These are phyloP conservation scores for Perilla frutescens DNA, from an alignment of 257 asterid species.

Conservation along the genomic window DNA sequence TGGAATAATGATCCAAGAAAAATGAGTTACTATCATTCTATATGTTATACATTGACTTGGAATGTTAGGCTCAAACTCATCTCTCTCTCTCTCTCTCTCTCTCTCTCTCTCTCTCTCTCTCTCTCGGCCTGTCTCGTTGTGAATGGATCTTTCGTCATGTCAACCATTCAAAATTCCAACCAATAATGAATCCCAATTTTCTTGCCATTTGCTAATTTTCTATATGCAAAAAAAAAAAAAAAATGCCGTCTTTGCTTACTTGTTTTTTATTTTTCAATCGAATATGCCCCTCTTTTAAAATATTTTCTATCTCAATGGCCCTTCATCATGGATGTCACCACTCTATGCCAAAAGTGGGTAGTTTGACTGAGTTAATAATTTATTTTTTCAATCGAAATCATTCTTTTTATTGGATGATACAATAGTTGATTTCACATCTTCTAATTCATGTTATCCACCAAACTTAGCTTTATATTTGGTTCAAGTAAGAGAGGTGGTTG, in stretches of 20 bases:
- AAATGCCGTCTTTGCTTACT: slow-evolving; percentile 44
- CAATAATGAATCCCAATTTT: slow-evolving; percentile 26
- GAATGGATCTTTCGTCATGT: slow-evolving; percentile 15
- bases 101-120: not conserved
- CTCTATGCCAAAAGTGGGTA: slow-evolving; percentile 29
- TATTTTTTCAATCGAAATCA: slow-evolving; percentile 14
- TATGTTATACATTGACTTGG: not conserved
- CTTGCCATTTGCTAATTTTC: slow-evolving; percentile 29
- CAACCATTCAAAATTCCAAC: slow-evolving; percentile 28
- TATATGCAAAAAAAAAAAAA: not conserved
- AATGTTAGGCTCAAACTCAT: slow-evolving; percentile 28
- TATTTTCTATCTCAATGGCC: not conserved
- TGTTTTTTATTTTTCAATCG: not conserved
- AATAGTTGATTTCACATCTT: slow-evolving; percentile 10
- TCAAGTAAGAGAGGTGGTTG: slow-evolving; percentile 36
- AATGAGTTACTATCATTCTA: not conserved
- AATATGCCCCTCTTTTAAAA: slow-evolving; percentile 11
- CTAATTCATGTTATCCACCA: slow-evolving; percentile 29
- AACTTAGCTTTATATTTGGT: slow-evolving; percentile 19
- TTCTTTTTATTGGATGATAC: not conserved
- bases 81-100: not conserved
- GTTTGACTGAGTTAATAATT: slow-evolving; percentile 3
- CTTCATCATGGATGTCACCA: slow-evolving; percentile 47
- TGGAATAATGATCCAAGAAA: not conserved
- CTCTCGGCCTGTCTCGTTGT: slow-evolving; percentile 7